phyloP scores from a whole-genome alignment of 345 rosid genomes.

The Heritiera fomes region DNA sequence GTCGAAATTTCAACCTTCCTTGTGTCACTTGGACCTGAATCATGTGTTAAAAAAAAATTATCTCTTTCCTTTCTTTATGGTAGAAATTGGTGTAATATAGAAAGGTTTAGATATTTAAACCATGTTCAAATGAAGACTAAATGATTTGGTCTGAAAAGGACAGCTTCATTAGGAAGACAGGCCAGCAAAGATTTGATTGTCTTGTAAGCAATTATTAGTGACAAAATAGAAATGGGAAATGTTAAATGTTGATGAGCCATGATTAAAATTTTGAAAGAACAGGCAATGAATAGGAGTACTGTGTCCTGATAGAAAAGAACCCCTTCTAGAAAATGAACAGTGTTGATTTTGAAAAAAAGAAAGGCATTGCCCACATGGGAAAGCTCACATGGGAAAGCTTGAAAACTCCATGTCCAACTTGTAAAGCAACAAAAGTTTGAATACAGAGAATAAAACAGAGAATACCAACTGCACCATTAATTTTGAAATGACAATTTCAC shows the following conservation, averaged over 20 bases:
- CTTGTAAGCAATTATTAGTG: constrained; percentile 23
- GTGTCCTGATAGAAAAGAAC: not conserved
- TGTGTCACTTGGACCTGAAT: constrained; percentile 34
- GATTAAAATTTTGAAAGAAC: constrained; percentile 21
- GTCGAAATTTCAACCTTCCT: constrained; percentile 20
- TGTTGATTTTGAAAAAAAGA: not conserved
- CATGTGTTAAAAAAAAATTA: no score
- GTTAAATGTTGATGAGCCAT: constrained; percentile 27
- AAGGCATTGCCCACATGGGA: not conserved
- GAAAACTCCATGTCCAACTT: constrained; percentile 21
- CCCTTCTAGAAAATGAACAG: not conserved
- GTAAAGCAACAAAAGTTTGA: constrained; percentile 25
- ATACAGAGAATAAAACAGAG: constrained; percentile 7
- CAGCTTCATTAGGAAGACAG: constrained; percentile 16
- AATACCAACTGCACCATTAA: not conserved
- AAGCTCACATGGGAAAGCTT: constrained; percentile 11
- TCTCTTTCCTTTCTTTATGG: not conserved
- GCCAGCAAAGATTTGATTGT: constrained; percentile 2
- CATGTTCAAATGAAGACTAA: not conserved
- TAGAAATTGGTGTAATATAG: not conserved
- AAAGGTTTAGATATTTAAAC: not conserved
- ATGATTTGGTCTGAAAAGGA: not conserved
- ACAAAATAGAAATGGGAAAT: constrained; percentile 13
- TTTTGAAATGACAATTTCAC: not conserved
- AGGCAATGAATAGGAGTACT: constrained; percentile 4